A percentile compares a stretch with the other conserved stretches of the same genome.
Conservation (phyloP, 768 basidiomycete genomes). For the Amanita jacksonii region DNA sequence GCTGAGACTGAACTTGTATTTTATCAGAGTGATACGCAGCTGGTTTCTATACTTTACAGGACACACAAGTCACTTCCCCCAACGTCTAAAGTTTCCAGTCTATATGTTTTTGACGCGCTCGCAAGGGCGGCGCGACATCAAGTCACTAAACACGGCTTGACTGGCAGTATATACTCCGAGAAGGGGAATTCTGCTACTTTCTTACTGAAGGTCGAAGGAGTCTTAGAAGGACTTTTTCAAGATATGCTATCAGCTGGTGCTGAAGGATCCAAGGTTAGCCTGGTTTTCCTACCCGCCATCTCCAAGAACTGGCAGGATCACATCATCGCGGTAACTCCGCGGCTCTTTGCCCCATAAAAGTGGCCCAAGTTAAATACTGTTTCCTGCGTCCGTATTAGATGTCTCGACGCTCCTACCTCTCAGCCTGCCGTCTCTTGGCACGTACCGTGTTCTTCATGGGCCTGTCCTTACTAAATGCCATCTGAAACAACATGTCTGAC, state of each 20-base stretch:
- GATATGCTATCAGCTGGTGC: slow-evolving; percentile 66
- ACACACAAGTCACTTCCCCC: slow-evolving; percentile 73
- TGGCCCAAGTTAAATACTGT: too few species aligned
- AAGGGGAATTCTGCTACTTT: slow-evolving; percentile 76
- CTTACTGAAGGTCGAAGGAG: slow-evolving; percentile 80
- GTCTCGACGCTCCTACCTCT: too few species aligned
- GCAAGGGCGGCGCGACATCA: slow-evolving; percentile 71
- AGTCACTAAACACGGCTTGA: slow-evolving; percentile 52
- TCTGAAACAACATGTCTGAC: slow-evolving; percentile 26
- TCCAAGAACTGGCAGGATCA: background rate
- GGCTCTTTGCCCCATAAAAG: background rate
- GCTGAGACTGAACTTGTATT: background rate
- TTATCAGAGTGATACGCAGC: slow-evolving; percentile 70
- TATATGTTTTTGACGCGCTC: slow-evolving; percentile 92
- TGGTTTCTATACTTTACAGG: slow-evolving; percentile 83
- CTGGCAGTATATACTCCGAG: slow-evolving; percentile 42
- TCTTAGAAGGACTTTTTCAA: slow-evolving; percentile 81
- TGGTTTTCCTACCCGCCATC: background rate
- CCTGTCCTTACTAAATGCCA: background rate
- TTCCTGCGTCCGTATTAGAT: too few species aligned
- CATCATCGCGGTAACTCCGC: background rate
- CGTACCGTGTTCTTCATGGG: background rate
- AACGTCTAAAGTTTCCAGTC: slow-evolving; percentile 68
- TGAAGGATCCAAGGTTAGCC: slow-evolving; percentile 81
- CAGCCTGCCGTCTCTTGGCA: background rate